phyloP scores from a whole-genome alignment of 2,329 filamentous ascomycete genomes.

The Thelonectria rubi region DNA sequence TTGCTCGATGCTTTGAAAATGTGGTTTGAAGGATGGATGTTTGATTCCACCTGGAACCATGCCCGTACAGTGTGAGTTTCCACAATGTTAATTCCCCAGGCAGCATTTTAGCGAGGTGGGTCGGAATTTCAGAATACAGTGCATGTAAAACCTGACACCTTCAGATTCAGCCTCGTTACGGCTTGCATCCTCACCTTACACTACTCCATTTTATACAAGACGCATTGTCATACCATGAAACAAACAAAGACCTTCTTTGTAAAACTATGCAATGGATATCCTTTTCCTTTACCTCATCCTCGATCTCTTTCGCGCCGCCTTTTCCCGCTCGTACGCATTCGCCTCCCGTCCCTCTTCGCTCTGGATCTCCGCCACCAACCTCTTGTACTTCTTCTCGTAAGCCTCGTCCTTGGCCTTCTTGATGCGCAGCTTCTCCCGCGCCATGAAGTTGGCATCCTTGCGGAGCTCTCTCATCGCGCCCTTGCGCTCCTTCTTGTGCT shows the following conservation, averaged over 20 bases:
- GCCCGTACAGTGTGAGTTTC: too few species aligned
- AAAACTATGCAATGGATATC: conserved; percentile 29
- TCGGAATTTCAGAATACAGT: too few species aligned
- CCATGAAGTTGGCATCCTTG: conserved; percentile 95
- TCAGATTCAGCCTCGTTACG: too few species aligned
- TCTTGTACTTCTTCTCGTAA: conserved; percentile 96
- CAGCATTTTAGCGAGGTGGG: too few species aligned
- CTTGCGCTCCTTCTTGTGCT: conserved; percentile 96
- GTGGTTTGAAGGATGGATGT: neutral
- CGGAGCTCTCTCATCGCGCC: conserved; percentile 91
- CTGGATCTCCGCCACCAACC: conserved; percentile 93
- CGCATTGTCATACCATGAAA: neutral
- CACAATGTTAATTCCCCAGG: too few species aligned
- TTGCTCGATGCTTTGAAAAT: too few species aligned
- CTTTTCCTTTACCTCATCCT: conserved; percentile 54
- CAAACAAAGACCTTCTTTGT: conserved; percentile 27
- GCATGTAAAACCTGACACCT: too few species aligned
- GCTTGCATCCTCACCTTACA: too few species aligned
- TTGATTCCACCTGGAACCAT: too few species aligned
- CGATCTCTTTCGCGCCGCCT: conserved; percentile 74
- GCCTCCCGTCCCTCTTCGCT: conserved; percentile 87
- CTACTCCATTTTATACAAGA: neutral
- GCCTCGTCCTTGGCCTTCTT: conserved; percentile 94
- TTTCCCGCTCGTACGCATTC: conserved; percentile 91
- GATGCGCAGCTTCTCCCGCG: conserved; percentile 85